Percentiles rank a stretch among this genome's conserved stretches.
These are phyloP conservation scores for Barbatosphaeria neglecta DNA, from an alignment of 495 filamentous ascomycete genomes.

Conservation along the genomic window DNA sequence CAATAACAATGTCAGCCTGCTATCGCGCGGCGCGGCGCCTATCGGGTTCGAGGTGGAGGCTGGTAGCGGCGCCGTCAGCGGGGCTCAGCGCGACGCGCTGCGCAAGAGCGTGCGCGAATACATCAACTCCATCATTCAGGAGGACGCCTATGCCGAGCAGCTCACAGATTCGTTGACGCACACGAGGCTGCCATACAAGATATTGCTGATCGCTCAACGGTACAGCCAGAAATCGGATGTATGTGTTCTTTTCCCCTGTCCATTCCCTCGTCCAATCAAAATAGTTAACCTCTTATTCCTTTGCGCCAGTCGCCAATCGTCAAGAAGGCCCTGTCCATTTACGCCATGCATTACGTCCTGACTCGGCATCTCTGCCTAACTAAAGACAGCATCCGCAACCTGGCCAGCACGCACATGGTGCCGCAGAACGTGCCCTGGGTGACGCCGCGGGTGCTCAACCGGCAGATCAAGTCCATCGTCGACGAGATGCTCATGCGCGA, in stretches of 20 bases:
- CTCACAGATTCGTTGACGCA: slow-evolving; percentile 28
- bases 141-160: slow-evolving; percentile 28
- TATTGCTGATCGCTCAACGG: slow-evolving; percentile 30
- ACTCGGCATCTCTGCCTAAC: slow-evolving; percentile 36
- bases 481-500: slow-evolving; percentile 35
- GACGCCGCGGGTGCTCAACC: slow-evolving; percentile 38
- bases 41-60: slow-evolving; percentile 29
- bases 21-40: slow-evolving; percentile 23
- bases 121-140: slow-evolving; percentile 27
- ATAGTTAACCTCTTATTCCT: neutral
- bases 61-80: neutral
- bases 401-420: slow-evolving; percentile 20
- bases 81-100: slow-evolving; percentile 25
- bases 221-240: slow-evolving; percentile 24
- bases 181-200: slow-evolving; percentile 26
- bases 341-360: slow-evolving; percentile 41
- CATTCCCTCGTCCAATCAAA: neutral
- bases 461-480: slow-evolving; percentile 40
- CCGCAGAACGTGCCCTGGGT: slow-evolving; percentile 26
- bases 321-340: slow-evolving; percentile 32
- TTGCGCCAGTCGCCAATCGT: slow-evolving; percentile 21
- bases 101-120: slow-evolving; percentile 27
- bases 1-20: slow-evolving; percentile 20
- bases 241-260: slow-evolving; percentile 3
- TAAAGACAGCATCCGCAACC: slow-evolving; percentile 17